A percentile compares a stretch with the other conserved stretches of the same genome.
phyloP scores from a whole-genome alignment of 1,139 yeast species.

The Kazachstania sp. region DNA sequence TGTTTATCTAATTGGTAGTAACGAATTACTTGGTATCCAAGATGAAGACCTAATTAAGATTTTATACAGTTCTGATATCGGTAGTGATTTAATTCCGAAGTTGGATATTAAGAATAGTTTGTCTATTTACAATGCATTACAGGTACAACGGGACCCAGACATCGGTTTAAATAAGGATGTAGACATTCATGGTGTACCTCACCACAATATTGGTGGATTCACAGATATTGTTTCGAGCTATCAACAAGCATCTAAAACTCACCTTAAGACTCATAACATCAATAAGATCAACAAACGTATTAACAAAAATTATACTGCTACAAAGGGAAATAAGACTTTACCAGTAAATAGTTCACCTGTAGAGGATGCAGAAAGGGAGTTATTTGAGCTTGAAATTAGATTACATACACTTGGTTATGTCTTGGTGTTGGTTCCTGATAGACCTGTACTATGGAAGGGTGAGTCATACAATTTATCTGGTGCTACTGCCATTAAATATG shows the following conservation, averaged over 20 bases:
- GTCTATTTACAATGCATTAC: slow-evolving; percentile 23
- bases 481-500: slow-evolving; percentile 19
- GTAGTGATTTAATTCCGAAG: slow-evolving; percentile 32
- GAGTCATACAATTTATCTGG: slow-evolving; percentile 46
- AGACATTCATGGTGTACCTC: slow-evolving; percentile 21
- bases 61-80: slow-evolving; percentile 32
- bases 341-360: slow-evolving; percentile 6
- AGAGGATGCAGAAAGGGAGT: slow-evolving; percentile 33
- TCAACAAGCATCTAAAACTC: neutral
- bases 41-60: slow-evolving; percentile 33
- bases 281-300: slow-evolving; percentile 2
- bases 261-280: slow-evolving; percentile 13
- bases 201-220: slow-evolving; percentile 20
- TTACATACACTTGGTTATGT: slow-evolving; percentile 47
- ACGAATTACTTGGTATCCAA: slow-evolving; percentile 31
- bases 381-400: slow-evolving; percentile 21
- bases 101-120: slow-evolving; percentile 28
- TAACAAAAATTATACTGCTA: slow-evolving; percentile 6
- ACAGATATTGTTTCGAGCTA: neutral
- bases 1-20: slow-evolving; percentile 33
- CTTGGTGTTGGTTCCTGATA: slow-evolving; percentile 67
- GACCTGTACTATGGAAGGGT: slow-evolving; percentile 91
- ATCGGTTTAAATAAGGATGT: slow-evolving; percentile 19
- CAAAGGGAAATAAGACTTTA: slow-evolving; percentile 2
- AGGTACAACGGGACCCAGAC: slow-evolving; percentile 19